phyloP scores from a whole-genome alignment of 805 yeast genomes.

The Komagataella mondaviorum region DNA sequence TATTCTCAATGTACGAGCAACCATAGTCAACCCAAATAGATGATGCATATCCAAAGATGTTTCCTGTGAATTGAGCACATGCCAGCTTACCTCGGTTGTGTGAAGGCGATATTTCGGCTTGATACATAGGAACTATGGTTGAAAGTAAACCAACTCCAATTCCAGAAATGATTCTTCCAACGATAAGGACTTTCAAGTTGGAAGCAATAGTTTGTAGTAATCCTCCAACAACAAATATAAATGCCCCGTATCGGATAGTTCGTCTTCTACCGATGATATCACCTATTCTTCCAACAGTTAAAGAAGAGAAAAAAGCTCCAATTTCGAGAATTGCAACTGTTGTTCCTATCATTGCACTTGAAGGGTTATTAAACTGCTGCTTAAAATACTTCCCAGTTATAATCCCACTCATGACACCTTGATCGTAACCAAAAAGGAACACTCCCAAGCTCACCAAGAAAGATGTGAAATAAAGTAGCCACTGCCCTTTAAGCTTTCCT shows the following conservation, averaged over 20 bases:
- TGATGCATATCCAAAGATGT: slow-evolving; percentile 65
- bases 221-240: slow-evolving; percentile 67
- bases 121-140: slow-evolving; percentile 79
- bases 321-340: slow-evolving; percentile 78
- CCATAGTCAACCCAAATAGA: slow-evolving; percentile 83
- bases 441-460: slow-evolving; percentile 19
- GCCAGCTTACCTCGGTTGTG: slow-evolving; percentile 77
- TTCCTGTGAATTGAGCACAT: slow-evolving; percentile 81
- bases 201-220: slow-evolving; percentile 50
- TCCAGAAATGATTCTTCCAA: slow-evolving; percentile 71
- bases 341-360: slow-evolving; percentile 60
- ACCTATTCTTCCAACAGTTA: slow-evolving; percentile 61
- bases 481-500: slow-evolving; percentile 11
- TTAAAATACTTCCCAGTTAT: slow-evolving; percentile 59
- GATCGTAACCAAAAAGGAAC: slow-evolving; percentile 60
- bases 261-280: slow-evolving; percentile 68
- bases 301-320: slow-evolving; percentile 67
- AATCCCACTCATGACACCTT: slow-evolving; percentile 70
- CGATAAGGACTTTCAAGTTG: slow-evolving; percentile 40
- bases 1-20: slow-evolving; percentile 49
- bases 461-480: slow-evolving; percentile 13
- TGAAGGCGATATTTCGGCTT: slow-evolving; percentile 79
- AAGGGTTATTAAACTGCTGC: slow-evolving; percentile 55
- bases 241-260: slow-evolving; percentile 66
- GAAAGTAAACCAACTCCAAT: slow-evolving; percentile 79